A percentile compares a stretch with the other conserved stretches of the same genome.
Evolutionary conservation across 352 stramenopile genomes (phyloP).

Genomic region (Lagenidium giganteum): DNA sequence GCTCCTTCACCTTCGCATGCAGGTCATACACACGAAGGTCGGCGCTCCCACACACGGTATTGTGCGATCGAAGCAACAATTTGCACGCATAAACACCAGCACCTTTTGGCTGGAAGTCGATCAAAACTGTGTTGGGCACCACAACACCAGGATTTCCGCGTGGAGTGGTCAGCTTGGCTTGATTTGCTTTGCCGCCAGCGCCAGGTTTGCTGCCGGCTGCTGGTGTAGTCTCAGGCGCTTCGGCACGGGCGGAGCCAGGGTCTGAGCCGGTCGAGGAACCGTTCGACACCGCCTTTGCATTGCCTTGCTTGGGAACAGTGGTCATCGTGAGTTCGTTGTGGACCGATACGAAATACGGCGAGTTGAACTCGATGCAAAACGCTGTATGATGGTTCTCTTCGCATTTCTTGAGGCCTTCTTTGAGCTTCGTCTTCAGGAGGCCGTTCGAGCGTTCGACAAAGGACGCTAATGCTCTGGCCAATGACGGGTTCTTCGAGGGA

Average conservation of each 20-base stretch:
- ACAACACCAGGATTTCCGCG: slow-evolving; percentile 16
- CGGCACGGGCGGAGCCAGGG: neutral
- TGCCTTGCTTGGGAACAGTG: slow-evolving; percentile 1
- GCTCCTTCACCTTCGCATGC: slow-evolving; percentile 80
- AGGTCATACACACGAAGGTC: slow-evolving; percentile 86
- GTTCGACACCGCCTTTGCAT: neutral
- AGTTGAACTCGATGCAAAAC: slow-evolving; percentile 83
- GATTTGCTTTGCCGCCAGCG: slow-evolving; percentile 13
- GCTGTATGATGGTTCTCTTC: slow-evolving; percentile 59
- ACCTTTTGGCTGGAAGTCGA: slow-evolving; percentile 74
- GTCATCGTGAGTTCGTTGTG: slow-evolving; percentile 49
- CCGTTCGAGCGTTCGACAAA: slow-evolving; percentile 70
- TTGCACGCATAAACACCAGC: slow-evolving; percentile 70
- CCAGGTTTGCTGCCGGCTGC: neutral
- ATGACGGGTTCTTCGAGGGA: slow-evolving; percentile 67
- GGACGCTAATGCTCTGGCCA: slow-evolving; percentile 63
- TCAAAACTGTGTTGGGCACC: slow-evolving; percentile 40
- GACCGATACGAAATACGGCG: slow-evolving; percentile 75
- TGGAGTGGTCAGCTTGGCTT: slow-evolving; percentile 46
- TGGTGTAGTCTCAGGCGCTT: slow-evolving; percentile 3
- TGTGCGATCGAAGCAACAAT: slow-evolving; percentile 51
- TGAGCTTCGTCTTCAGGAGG: slow-evolving; percentile 64
- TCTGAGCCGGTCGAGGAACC: neutral
- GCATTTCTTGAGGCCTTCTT: slow-evolving; percentile 72
- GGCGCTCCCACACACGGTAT: slow-evolving; percentile 50